Evolutionary conservation across 257 asterid species (phyloP), one percentile per base, ranked within the genome.

Genomic region (Verbascum thapsus): DNA sequence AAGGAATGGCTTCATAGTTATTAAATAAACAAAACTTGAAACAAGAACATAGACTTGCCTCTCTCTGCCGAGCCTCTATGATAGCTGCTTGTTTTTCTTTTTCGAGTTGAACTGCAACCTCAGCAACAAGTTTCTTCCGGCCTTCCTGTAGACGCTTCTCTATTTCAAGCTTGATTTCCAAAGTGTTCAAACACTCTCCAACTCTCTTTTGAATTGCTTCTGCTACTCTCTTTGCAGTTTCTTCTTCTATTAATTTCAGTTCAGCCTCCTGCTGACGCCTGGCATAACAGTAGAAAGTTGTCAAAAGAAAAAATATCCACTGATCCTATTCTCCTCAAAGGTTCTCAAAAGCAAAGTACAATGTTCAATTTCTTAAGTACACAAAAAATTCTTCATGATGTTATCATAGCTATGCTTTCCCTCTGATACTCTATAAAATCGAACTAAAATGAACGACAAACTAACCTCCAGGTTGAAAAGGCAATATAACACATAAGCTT

Each of bases 231-330:
- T 68, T 85, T 32, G 95, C 77, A 53, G 98, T 94, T 90, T 94
- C 98, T 88, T 94, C 99, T 74, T 94, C 98, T 56, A 94, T 78
- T 67, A 94, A 63, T 76, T 83, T 83, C 69, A 83, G 38, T 83
- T 94, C 99, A 67, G 96, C 95, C 78, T 88, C 99, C 73, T 83
- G 80, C 56, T 86, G 99, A 61, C 90, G 87, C 95, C 99, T 90
- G 81, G 13, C 39, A 74, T 60, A 71, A 58, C 53, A 57, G 65
- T 68, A 54, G 56, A 48, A 47, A 45, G 62, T 13, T 64, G 76
- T 82, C 68, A 75, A 59, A 61, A 51, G 69, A 70, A 56, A 7
- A 51, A 13, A 47, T 39, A 49, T 12, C 57, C 53, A 37, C 53
- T 32, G 64, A 68, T 58, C 58, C 30, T 62, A 40, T 67, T 42